phyloP scores from a whole-genome alignment of 148 eudicot genomes.

The Camellia sinensis region DNA sequence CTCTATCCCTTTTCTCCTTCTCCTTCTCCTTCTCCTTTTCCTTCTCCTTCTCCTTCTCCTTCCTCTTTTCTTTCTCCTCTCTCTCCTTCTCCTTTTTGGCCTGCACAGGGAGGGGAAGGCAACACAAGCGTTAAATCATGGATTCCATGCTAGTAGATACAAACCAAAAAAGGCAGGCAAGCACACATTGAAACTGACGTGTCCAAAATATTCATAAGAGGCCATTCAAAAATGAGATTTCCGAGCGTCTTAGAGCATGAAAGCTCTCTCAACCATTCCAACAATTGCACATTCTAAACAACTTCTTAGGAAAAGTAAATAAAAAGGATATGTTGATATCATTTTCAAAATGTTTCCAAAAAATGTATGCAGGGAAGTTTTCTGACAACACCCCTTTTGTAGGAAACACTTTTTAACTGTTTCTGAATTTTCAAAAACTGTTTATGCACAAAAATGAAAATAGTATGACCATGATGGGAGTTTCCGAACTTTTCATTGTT shows the following conservation, averaged over 20 bases:
- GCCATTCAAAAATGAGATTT: neutral
- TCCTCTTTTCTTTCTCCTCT: conserved; percentile 77
- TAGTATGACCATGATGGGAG: no score
- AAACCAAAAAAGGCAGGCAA: neutral
- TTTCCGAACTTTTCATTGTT: no score
- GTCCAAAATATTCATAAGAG: neutral
- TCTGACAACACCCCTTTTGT: no score
- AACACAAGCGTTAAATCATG: neutral
- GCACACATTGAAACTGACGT: neutral
- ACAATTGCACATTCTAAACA: no score
- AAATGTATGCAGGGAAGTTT: no score
- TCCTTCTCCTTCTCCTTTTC: conserved; percentile 48
- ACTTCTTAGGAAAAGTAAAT: no score
- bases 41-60: conserved; percentile 44
- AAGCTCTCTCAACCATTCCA: neutral
- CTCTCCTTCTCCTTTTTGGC: conserved; percentile 78
- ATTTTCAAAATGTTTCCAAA: no score
- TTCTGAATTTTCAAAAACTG: no score
- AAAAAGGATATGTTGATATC: no score
- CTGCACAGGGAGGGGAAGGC: conserved; percentile 29
- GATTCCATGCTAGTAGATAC: neutral
- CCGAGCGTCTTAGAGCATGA: no score
- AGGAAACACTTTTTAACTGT: no score
- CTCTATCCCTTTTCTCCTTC: conserved; percentile 31
- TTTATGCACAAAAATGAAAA: no score